Evolutionary conservation across 805 yeast species (phyloP).

Genomic region (Blastobotrys chiropterorum): DNA sequence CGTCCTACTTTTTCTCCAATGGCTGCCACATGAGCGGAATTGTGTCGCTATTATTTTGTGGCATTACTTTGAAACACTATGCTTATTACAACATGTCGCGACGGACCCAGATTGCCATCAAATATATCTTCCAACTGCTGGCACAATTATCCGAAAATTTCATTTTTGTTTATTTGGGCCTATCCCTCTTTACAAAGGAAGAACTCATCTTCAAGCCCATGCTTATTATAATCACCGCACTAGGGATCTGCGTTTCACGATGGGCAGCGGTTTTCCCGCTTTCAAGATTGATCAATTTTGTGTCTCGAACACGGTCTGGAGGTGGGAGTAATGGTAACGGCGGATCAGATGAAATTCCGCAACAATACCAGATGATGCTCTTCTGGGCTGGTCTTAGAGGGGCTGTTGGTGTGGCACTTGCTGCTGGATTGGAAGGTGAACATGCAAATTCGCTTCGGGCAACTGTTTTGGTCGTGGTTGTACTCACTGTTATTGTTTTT

Average conservation of each 20-base stretch:
- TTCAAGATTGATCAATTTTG: constrained; percentile 75
- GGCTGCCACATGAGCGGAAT: constrained; percentile 99
- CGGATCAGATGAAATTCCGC: constrained; percentile 83
- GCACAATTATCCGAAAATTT: constrained; percentile 96
- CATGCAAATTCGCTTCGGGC: constrained; percentile 83
- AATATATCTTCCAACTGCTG: constrained; percentile 85
- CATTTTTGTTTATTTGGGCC: constrained; percentile 89
- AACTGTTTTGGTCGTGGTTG: constrained; percentile 94
- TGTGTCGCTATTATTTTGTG: constrained; percentile 89
- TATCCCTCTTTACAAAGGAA: constrained; percentile 92
- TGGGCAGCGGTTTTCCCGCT: constrained; percentile 98
- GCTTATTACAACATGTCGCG: constrained; percentile 97
- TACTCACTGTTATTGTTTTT: constrained; percentile 87
- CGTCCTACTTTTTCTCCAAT: constrained; percentile 93
- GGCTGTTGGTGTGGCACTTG: constrained; percentile 98
- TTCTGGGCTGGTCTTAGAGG: constrained; percentile 99
- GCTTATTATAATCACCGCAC: constrained; percentile 80
- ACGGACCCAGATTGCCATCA: constrained; percentile 92
- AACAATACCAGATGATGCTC: constrained; percentile 95
- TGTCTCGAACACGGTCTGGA: constrained; percentile 54
- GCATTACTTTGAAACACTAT: constrained; percentile 93
- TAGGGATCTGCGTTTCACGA: constrained; percentile 88
- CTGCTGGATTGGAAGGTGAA: constrained; percentile 96
- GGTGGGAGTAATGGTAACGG: constrained; percentile 18
- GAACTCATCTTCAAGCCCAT: constrained; percentile 92